Evolutionary conservation across 305 asterid species (phyloP).

Genomic region (Fraxinus ornus): DNA sequence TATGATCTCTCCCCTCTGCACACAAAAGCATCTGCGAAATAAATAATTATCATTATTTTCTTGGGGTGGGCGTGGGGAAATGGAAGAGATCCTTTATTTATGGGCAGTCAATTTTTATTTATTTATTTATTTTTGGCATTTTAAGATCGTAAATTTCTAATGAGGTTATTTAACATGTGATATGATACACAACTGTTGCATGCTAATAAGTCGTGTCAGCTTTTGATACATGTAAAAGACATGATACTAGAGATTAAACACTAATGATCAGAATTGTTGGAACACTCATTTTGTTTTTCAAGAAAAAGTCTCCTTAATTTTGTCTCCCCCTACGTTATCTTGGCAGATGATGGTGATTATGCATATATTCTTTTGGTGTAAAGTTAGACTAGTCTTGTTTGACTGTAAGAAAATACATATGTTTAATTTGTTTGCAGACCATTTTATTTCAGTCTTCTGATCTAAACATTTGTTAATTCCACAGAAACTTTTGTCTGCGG

Average conservation of each 20-base stretch:
- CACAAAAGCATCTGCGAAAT: not conserved
- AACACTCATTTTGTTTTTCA: not conserved
- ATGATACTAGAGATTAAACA: not conserved
- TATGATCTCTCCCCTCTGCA: constrained; percentile 1
- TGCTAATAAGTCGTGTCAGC: not conserved
- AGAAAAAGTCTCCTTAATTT: not conserved
- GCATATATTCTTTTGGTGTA: not conserved
- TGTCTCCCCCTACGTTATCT: not conserved
- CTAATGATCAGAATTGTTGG: not conserved
- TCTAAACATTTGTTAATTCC: constrained; percentile 19
- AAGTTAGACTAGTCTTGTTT: not conserved
- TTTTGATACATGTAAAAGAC: not conserved
- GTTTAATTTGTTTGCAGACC: not conserved
- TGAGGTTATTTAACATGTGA: not conserved
- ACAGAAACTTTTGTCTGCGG: constrained; percentile 75
- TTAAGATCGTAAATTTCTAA: not conserved
- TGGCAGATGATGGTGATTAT: not conserved
- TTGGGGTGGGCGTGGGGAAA: not conserved
- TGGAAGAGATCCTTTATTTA: not conserved
- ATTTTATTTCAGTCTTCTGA: constrained; percentile 6
- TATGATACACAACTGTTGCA: not conserved
- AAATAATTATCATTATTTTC: not conserved
- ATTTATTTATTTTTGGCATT: not conserved
- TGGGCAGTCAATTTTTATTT: not conserved
- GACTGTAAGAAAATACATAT: not conserved